Evolutionary conservation across 345 rosid species (phyloP).

Genomic region (Eucalyptus pauciflora): DNA sequence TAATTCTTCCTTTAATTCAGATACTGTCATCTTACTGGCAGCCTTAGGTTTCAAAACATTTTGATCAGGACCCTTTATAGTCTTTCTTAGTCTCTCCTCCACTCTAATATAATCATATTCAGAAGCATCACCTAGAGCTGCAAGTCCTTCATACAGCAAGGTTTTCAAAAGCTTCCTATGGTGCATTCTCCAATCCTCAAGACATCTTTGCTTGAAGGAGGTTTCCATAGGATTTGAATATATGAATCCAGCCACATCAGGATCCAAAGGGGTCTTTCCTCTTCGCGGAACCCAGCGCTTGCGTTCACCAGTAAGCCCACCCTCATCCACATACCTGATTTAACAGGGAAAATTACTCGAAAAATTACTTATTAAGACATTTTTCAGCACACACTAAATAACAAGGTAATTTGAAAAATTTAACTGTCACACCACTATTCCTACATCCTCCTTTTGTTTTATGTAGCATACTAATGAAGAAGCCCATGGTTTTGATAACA

Average conservation of each 20-base stretch:
- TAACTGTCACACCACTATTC: not conserved
- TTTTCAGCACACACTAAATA: not conserved
- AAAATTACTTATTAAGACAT: not conserved
- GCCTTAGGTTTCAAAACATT: conserved; percentile 90
- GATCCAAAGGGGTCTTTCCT: conserved; percentile 91
- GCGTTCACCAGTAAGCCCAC: conserved; percentile 96
- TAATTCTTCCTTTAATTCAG: conserved; percentile 89
- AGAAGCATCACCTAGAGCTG: conserved; percentile 62
- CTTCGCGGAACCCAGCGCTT: conserved; percentile 98
- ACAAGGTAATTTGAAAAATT: not conserved
- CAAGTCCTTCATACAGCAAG: conserved; percentile 69
- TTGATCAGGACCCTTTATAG: conserved; percentile 71
- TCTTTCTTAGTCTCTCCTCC: conserved; percentile 60
- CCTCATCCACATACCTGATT: conserved; percentile 75
- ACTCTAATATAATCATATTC: conserved; percentile 80
- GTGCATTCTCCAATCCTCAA: conserved; percentile 66
- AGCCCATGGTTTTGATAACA: not conserved
- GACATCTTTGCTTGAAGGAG: conserved; percentile 86
- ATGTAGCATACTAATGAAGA: not conserved
- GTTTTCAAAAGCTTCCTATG: conserved; percentile 63
- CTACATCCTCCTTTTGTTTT: not conserved
- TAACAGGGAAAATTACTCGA: not conserved
- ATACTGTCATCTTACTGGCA: conserved; percentile 93
- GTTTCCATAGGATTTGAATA: conserved; percentile 87
- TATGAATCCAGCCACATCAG: conserved; percentile 79